A percentile compares a stretch with the other conserved stretches of the same genome.
Evolutionary conservation across 192 early-diverging fungal species (phyloP).

Genomic region (Coemansia sp.): DNA sequence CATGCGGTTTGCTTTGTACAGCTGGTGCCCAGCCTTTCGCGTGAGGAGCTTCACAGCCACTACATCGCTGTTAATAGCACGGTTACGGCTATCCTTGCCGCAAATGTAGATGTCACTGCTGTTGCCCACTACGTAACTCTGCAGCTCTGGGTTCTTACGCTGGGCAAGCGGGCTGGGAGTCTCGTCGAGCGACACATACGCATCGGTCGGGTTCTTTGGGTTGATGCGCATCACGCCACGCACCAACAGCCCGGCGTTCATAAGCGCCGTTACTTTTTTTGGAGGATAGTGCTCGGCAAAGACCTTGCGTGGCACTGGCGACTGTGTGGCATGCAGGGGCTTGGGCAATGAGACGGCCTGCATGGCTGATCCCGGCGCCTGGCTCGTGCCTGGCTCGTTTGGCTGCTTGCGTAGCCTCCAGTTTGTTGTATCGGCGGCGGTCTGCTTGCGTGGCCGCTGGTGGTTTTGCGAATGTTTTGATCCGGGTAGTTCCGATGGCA

Average conservation of each 20-base stretch:
- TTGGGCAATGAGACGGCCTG: neutral
- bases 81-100: conserved; percentile 77
- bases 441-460: neutral
- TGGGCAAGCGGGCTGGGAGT: conserved; percentile 31
- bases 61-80: conserved; percentile 85
- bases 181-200: conserved; percentile 80
- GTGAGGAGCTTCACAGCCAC: conserved; percentile 84
- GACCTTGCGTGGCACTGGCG: neutral
- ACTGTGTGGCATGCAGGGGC: neutral
- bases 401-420: neutral
- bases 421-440: neutral
- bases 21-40: neutral
- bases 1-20: conserved; percentile 36
- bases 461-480: neutral
- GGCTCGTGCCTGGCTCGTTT: neutral
- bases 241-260: conserved; percentile 54
- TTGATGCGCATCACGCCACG: conserved; percentile 84
- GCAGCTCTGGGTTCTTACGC: conserved; percentile 22
- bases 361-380: neutral
- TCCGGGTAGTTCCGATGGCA: neutral
- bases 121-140: conserved; percentile 26
- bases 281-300: conserved; percentile 25
- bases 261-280: conserved; percentile 3
- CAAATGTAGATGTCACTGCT: conserved; percentile 70
- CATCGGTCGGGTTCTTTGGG: conserved; percentile 79